Evolutionary conservation across 768 basidiomycete species (phyloP).

Genomic region (Collybia sordida): DNA sequence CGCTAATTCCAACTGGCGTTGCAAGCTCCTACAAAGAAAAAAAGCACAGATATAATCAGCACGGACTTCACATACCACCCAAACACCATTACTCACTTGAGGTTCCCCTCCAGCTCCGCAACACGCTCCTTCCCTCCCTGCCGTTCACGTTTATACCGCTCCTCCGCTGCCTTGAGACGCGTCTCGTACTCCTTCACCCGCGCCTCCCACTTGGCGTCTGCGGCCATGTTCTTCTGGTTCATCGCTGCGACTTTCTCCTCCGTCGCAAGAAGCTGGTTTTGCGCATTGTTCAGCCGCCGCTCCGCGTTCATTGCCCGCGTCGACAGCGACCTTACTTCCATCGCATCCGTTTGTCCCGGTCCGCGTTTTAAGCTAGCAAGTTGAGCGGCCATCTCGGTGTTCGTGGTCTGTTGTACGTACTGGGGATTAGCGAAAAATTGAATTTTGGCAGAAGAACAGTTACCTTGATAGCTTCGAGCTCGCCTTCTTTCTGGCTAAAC

Average conservation of each 20-base stretch:
- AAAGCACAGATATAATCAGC: slow-evolving; percentile 2
- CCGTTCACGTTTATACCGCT: slow-evolving; percentile 89
- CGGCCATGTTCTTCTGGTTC: slow-evolving; percentile 67
- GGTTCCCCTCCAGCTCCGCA: slow-evolving; percentile 64
- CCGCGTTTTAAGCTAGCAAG: slow-evolving; percentile 62
- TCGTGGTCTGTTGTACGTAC: slow-evolving; percentile 70
- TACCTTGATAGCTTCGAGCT: slow-evolving; percentile 86
- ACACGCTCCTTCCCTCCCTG: slow-evolving; percentile 92
- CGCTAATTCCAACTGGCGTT: slow-evolving; percentile 78
- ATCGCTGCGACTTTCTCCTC: slow-evolving; percentile 82
- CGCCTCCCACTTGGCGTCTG: slow-evolving; percentile 91
- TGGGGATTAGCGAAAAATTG: too few relatives aligned
- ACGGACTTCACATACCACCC: slow-evolving; percentile 3
- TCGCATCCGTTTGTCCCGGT: slow-evolving; percentile 49
- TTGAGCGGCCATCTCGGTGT: slow-evolving; percentile 73
- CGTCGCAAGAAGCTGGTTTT: slow-evolving; percentile 78
- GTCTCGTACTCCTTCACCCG: slow-evolving; percentile 92
- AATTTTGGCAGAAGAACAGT: slow-evolving; percentile 8
- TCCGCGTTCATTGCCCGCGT: slow-evolving; percentile 84
- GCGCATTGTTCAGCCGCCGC: slow-evolving; percentile 79
- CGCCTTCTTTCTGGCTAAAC: slow-evolving; percentile 81
- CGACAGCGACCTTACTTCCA: slow-evolving; percentile 68
- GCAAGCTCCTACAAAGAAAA: slow-evolving; percentile 53
- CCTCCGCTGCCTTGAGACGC: slow-evolving; percentile 78
- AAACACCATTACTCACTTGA: slow-evolving; percentile 50